phyloP scores from a whole-genome alignment of 148 eudicot species.

The Chenopodium suecicum region DNA sequence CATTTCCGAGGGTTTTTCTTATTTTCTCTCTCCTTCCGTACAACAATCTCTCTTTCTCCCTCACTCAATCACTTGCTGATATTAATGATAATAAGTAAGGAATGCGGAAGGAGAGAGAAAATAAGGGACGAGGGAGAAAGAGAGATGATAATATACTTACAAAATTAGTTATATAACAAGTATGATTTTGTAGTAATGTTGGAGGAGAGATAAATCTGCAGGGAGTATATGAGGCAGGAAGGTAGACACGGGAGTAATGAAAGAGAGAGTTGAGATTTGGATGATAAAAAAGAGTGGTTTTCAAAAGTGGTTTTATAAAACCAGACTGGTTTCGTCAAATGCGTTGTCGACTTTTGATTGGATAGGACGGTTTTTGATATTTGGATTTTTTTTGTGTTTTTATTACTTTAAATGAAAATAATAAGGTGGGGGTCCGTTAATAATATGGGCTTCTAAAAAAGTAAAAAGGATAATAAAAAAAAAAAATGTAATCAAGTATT shows the following conservation, averaged over 20 bases:
- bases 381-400: not conserved
- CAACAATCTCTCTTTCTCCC: constrained; percentile 6
- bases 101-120: constrained; percentile 10
- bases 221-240: constrained; percentile 22
- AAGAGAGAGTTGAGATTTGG: not conserved
- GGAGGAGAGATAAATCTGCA: not conserved
- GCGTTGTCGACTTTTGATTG: constrained; percentile 56
- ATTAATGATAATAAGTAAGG: not conserved
- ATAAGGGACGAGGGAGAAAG: not conserved
- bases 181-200: too few relatives aligned
- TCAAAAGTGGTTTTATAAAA: constrained; percentile 29
- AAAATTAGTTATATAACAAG: too few relatives aligned
- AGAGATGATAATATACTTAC: too few relatives aligned
- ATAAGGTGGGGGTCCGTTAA: not conserved
- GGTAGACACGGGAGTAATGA: not conserved
- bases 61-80: not conserved
- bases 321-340: constrained; percentile 43
- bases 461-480: not conserved
- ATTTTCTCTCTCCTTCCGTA: constrained; percentile 3
- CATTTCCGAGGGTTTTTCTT: constrained; percentile 18
- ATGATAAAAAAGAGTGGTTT: not conserved
- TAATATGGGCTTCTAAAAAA: not conserved
- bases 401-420: not conserved
- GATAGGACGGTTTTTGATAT: constrained; percentile 2
- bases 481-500: not conserved